Conservation (phyloP, 768 basidiomycete species). For the Cystoderma amianthinum region DNA sequence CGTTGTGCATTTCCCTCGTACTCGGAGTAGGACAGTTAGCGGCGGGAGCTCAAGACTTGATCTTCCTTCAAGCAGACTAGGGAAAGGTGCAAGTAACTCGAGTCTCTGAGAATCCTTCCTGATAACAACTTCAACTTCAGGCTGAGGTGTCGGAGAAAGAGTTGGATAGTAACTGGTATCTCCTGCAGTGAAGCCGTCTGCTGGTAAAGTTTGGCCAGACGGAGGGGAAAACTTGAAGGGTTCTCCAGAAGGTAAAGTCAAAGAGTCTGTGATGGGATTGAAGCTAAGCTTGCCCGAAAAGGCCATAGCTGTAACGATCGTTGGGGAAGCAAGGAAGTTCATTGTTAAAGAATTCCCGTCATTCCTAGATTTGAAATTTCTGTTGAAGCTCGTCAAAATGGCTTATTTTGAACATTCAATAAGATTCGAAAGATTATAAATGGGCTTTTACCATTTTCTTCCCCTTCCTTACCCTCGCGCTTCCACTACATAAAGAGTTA, state of each 20-base stretch:
- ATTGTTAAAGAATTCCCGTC: conserved; percentile 92
- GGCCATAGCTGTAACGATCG: conserved; percentile 95
- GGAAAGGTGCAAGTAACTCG: conserved; percentile 83
- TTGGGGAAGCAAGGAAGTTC: conserved; percentile 98
- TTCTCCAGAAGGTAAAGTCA: conserved; percentile 57
- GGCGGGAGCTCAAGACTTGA: conserved; percentile 71
- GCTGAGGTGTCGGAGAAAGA: conserved; percentile 65
- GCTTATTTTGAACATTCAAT: conserved; percentile 37
- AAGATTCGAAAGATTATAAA: conserved; percentile 2
- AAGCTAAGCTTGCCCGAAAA: conserved; percentile 93
- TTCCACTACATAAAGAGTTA: conserved; percentile 65
- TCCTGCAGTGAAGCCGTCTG: conserved; percentile 74
- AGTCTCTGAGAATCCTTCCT: conserved; percentile 74
- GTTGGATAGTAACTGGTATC: conserved; percentile 70
- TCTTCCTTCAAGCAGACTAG: conserved; percentile 55
- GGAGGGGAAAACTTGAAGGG: conserved; percentile 84
- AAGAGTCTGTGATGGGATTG: conserved; percentile 84
- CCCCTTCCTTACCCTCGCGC: conserved; percentile 76
- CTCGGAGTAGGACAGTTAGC: conserved; percentile 82
- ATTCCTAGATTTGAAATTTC: conserved; percentile 86
- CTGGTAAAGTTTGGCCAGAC: conserved; percentile 76
- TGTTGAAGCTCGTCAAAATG: conserved; percentile 95
- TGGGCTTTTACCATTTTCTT: conserved; percentile 73
- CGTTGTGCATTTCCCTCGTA: conserved; percentile 98
- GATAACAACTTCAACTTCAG: conserved; percentile 75